These are phyloP conservation scores for Ustilago hordei DNA, from an alignment of 1,284 basidiomycete genomes.

Conservation along the genomic window DNA sequence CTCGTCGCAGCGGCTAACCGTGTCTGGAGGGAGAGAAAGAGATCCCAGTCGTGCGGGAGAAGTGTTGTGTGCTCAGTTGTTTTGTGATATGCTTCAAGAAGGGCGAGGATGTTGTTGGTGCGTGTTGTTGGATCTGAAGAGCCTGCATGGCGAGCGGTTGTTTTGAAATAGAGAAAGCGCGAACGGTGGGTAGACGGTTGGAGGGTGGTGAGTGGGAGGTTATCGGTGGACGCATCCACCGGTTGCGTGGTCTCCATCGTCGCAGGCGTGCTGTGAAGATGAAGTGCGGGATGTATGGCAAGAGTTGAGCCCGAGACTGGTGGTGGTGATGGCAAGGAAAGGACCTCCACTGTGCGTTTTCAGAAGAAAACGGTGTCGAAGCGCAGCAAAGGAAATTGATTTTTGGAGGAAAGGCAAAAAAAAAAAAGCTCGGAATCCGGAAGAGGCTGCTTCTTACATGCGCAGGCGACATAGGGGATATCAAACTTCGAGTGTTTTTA, in stretches of 20 bases:
- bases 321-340: constrained; percentile 6
- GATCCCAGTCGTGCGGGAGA: constrained; percentile 25
- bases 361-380: too few relatives aligned
- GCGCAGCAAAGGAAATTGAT: not conserved
- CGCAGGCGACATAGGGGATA: too few relatives aligned
- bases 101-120: constrained; percentile 19
- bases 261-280: not conserved
- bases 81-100: constrained; percentile 22
- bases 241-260: not conserved
- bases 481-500: too few relatives aligned
- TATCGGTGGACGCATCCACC: not conserved
- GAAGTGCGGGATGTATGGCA: not conserved
- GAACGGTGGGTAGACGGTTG: constrained; percentile 33
- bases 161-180: constrained; percentile 35
- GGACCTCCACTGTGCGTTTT: not conserved
- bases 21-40: constrained; percentile 31
- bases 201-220: constrained; percentile 6
- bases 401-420: not conserved
- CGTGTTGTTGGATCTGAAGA: constrained; percentile 23
- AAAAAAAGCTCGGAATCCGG: not conserved
- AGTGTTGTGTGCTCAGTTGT: constrained; percentile 13
- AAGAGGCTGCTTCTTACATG: not conserved
- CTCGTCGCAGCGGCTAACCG: constrained; percentile 26
- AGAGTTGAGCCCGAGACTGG: not conserved
- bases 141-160: constrained; percentile 26